Conservation (phyloP, 202 grass and related monocot genomes). For the Miscanthus sacchariflorus region DNA sequence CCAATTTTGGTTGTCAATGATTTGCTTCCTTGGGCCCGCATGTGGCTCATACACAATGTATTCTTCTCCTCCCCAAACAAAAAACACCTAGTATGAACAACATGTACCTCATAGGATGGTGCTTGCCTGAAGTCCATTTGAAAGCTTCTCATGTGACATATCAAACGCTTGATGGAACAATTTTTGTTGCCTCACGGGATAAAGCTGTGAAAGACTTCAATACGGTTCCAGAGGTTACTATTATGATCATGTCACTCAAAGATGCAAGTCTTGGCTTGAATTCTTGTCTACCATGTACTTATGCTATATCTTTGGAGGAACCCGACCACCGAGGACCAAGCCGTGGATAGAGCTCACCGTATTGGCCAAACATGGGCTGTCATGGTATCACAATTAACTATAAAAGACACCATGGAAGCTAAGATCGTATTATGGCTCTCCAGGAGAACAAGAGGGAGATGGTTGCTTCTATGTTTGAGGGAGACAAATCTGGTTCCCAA, state of each 20-base stretch:
- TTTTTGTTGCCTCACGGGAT: slow-evolving; percentile 85
- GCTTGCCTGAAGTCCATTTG: slow-evolving; percentile 85
- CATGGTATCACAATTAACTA: slow-evolving; percentile 84
- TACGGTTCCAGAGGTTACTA: slow-evolving; percentile 83
- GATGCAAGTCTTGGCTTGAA: slow-evolving; percentile 96
- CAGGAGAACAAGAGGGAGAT: slow-evolving; percentile 97
- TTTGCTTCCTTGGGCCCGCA: too few relatives aligned
- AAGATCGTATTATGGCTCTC: slow-evolving; percentile 83
- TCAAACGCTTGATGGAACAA: slow-evolving; percentile 90
- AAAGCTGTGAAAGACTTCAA: slow-evolving; percentile 96
- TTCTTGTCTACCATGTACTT: slow-evolving; percentile 80
- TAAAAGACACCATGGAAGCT: slow-evolving; percentile 81
- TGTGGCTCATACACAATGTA: too few relatives aligned
- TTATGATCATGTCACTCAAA: slow-evolving; percentile 99
- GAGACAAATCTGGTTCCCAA: slow-evolving; percentile 77
- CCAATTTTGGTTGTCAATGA: too few relatives aligned
- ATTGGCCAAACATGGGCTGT: slow-evolving; percentile 93
- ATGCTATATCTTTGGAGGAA: slow-evolving; percentile 99
- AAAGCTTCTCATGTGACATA: slow-evolving; percentile 77
- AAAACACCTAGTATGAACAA: too few relatives aligned
- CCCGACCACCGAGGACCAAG: slow-evolving; percentile 91
- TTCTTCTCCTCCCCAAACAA: too few relatives aligned
- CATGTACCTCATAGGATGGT: too few relatives aligned
- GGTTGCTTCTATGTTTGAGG: slow-evolving; percentile 90
- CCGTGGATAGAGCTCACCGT: slow-evolving; percentile 91